A percentile compares a stretch with the other conserved stretches of the same genome.
Conservation (phyloP, 129 eudicot genomes). For the carrot (Daucus carota) region DH1_v3.0 NC_030384.2:50746501-50747000, state of each 20-base stretch:
- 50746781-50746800: constrained; percentile 42
- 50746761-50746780: constrained; percentile 52
- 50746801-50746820: constrained; percentile 39
- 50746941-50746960: background rate
- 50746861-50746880: constrained; percentile 13
- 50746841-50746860: constrained; percentile 35
- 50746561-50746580: no score
- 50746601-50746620: constrained; percentile 66
- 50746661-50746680: constrained; percentile 48
- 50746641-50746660: constrained; percentile 53
- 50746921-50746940: constrained; percentile 10
- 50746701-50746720: constrained; percentile 40
- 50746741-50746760: constrained; percentile 34
- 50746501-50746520: no score
- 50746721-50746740: constrained; percentile 41
- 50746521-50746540: no score
- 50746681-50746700: constrained; percentile 34
- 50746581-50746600: constrained; percentile 60
- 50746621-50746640: constrained; percentile 67
- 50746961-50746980: background rate
- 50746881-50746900: constrained; percentile 24
- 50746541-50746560: no score
- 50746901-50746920: constrained; percentile 8
- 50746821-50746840: constrained; percentile 25
- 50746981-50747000: background rate